Conservation (phyloP, 352 stramenopile genomes). For the Globisporangium camurandrum region DNA sequence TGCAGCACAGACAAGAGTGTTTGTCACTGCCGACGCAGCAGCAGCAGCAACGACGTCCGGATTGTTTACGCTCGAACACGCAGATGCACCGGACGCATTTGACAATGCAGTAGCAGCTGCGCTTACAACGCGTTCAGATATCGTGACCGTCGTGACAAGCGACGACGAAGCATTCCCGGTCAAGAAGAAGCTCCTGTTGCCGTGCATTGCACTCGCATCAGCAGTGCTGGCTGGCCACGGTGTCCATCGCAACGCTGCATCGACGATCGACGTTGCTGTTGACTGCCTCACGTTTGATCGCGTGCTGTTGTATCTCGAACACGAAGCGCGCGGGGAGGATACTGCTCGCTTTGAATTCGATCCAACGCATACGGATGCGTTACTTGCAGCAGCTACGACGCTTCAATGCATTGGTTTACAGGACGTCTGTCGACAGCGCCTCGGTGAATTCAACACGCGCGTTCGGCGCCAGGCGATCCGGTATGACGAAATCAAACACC, state of each 20-base stretch:
- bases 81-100: slow-evolving; percentile 2
- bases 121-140: slow-evolving; percentile 27
- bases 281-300: slow-evolving; percentile 88
- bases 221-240: slow-evolving; percentile 67
- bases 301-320: slow-evolving; percentile 83
- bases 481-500: slow-evolving; percentile 69
- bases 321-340: slow-evolving; percentile 59
- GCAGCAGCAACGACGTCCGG: slow-evolving; percentile 8
- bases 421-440: slow-evolving; percentile 63
- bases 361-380: slow-evolving; percentile 60
- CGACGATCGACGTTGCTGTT: slow-evolving; percentile 60
- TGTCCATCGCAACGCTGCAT: slow-evolving; percentile 64
- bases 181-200: slow-evolving; percentile 83
- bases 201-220: slow-evolving; percentile 83
- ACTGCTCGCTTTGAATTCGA: slow-evolving; percentile 72
- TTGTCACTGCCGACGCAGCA: slow-evolving; percentile 46
- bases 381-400: slow-evolving; percentile 57
- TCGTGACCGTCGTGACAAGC: slow-evolving; percentile 72
- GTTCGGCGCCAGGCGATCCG: slow-evolving; percentile 75
- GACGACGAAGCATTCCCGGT: slow-evolving; percentile 88
- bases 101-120: slow-evolving; percentile 5
- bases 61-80: slow-evolving; percentile 50
- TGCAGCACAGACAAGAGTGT: slow-evolving; percentile 41
- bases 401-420: slow-evolving; percentile 68
- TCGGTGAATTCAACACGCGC: slow-evolving; percentile 77